Evolutionary conservation across 2,329 filamentous ascomycete genomes (phyloP), one percentile per base, ranked within the genome.

Genomic region (Colletotrichum trifolii): DNA sequence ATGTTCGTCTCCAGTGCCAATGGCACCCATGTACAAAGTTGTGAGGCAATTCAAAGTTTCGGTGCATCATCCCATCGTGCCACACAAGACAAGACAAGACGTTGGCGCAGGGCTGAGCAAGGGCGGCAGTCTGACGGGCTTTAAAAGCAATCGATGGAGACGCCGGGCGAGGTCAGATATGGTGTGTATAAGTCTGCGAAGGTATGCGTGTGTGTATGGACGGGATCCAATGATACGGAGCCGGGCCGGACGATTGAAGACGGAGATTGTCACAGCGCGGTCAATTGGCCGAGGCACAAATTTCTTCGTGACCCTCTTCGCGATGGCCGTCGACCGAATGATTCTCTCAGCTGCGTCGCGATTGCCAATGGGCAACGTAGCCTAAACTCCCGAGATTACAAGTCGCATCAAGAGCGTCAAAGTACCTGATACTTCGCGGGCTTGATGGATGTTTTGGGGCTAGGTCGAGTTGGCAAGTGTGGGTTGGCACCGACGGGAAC

Each of bases 331-430:
- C 25, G 34, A 9, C n/a, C 36, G 54, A 35, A 35, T 42, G 55
- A 54, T 43, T 60, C 60, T 64, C 34, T 39, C 39, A 39, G 13
- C 7, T 56, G 52, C 33, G 25, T 15, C 43, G 13, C 46, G 8
- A 11, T 36, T 43, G 52, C 46, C 58, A 49, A 66, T 48, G 62
- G 63, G 52, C 59, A 66, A 61, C 63, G 63, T 63, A 66, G 63
- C 57, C 56, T 64, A 53, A 61, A 61, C 57, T 52, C 48, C 62
- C 62, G 62, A 65, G 58, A 66, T 66, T 66, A 46, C 58, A 63
- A 66, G 47, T 33, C 49, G 63, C 59, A 63, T 66, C 52, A 45
- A 47, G 53, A 63, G 40, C 35, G 15, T 55, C 40, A 12, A 63
- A 25, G 63, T 66, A 66, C 45, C 49, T 1, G 63, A 58, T 63